Percentiles rank a stretch among this genome's conserved stretches.
Conservation (phyloP, 306 rosid species). For the Trifolium subterraneum region DNA sequence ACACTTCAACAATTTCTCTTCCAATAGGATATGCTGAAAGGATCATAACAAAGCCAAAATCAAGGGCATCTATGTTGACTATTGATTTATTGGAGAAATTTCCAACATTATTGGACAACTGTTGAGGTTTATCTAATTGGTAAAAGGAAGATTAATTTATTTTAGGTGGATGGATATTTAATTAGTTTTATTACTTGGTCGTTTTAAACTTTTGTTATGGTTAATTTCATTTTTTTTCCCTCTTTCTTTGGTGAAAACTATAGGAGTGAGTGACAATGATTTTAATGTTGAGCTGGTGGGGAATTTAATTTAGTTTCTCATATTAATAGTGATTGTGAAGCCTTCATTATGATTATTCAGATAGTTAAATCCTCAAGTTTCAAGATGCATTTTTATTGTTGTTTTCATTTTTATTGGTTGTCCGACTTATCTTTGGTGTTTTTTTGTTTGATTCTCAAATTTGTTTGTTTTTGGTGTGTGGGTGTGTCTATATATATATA, state of each 20-base stretch:
- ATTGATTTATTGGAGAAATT: slow-evolving; percentile 74
- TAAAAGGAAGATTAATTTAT: background rate
- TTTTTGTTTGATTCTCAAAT: no score
- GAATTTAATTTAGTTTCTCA: no score
- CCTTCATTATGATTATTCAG: no score
- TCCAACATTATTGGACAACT: slow-evolving; percentile 55
- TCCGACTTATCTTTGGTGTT: no score
- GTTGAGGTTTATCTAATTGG: slow-evolving; percentile 59
- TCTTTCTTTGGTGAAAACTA: slow-evolving; percentile 6
- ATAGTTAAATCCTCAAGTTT: no score
- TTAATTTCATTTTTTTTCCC: background rate
- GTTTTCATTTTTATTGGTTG: no score
- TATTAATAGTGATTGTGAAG: no score
- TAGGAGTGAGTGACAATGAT: slow-evolving; percentile 42
- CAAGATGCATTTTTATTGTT: no score
- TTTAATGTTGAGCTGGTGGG: no score
- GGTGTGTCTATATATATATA: no score
- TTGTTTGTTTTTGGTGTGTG: no score
- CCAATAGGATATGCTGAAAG: slow-evolving; percentile 39
- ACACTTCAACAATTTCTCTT: slow-evolving; percentile 46
- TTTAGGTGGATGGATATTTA: background rate
- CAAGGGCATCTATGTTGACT: slow-evolving; percentile 80
- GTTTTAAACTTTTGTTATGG: background rate
- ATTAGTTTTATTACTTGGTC: background rate
- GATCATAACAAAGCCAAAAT: slow-evolving; percentile 51